A percentile compares a stretch with the other conserved stretches of the same genome.
phyloP scores from a whole-genome alignment of 2,329 filamentous ascomycete genomes.

The Tolypocladium amazonense region DNA sequence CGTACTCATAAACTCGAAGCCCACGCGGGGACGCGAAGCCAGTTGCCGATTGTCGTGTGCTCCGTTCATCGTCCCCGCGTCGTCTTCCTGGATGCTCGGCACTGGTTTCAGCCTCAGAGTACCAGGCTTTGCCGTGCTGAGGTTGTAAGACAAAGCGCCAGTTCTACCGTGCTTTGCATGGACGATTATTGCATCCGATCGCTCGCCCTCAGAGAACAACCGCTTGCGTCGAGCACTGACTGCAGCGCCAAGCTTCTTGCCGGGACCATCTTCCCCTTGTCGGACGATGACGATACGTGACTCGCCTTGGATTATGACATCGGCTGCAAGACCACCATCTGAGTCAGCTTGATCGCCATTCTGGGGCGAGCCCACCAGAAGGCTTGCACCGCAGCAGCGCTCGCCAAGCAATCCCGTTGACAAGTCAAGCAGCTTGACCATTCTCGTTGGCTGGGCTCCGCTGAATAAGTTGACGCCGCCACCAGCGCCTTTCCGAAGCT shows the following conservation, averaged over 20 bases:
- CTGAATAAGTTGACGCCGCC: slow-evolving; percentile 45
- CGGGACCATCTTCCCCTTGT: slow-evolving; percentile 38
- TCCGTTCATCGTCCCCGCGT: slow-evolving; percentile 5
- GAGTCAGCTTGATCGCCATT: slow-evolving; percentile 9
- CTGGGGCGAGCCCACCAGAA: slow-evolving; percentile 27
- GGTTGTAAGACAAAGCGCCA: slow-evolving; percentile 36
- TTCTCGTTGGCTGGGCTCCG: slow-evolving; percentile 41
- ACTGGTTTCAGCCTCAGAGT: slow-evolving; percentile 21
- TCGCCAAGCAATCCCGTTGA: slow-evolving; percentile 45
- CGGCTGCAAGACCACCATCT: slow-evolving; percentile 36
- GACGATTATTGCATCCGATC: slow-evolving; percentile 43
- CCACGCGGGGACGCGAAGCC: slow-evolving; percentile 21
- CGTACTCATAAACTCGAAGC: slow-evolving; percentile 40
- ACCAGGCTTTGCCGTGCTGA: slow-evolving; percentile 33
- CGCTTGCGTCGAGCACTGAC: slow-evolving; percentile 21
- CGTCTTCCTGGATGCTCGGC: slow-evolving; percentile 15
- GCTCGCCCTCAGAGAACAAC: slow-evolving; percentile 26
- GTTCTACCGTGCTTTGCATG: slow-evolving; percentile 31
- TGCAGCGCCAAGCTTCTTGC: slow-evolving; percentile 30
- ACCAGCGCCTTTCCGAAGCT: slow-evolving; percentile 39
- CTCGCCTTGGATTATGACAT: slow-evolving; percentile 45
- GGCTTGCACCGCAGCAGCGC: slow-evolving; percentile 39
- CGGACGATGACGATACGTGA: slow-evolving; percentile 43
- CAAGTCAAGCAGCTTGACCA: slow-evolving; percentile 44
- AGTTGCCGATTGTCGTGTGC: slow-evolving; percentile 13